Conservation (phyloP, 164 flowering plant genomes). For the Chloranthus sessilifolius region DNA sequence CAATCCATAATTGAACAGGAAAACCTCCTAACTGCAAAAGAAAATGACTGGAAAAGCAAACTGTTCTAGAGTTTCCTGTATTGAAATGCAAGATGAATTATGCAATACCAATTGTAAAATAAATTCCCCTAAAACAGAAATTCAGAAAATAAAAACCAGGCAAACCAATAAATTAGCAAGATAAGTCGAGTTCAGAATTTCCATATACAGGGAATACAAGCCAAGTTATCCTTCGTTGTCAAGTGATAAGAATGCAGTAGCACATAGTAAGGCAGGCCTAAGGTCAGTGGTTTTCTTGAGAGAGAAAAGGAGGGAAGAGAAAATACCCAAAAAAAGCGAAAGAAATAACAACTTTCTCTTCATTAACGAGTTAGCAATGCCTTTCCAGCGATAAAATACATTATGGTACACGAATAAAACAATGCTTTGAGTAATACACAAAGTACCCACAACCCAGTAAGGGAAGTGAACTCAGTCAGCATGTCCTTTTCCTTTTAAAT, state of each 20-base stretch:
- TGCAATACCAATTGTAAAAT: too few species aligned
- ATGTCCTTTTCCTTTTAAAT: slow-evolving; percentile 49
- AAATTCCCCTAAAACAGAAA: too few species aligned
- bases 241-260: background rate
- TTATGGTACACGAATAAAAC: slow-evolving; percentile 3
- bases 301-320: too few species aligned
- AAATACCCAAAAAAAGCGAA: background rate
- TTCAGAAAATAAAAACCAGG: background rate
- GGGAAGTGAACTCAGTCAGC: slow-evolving; percentile 17
- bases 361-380: background rate
- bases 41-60: too few species aligned
- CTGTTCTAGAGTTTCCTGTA: too few species aligned
- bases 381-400: background rate
- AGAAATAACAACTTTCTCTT: background rate
- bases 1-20: too few species aligned
- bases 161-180: background rate
- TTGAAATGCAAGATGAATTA: too few species aligned
- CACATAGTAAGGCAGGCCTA: background rate
- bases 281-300: background rate
- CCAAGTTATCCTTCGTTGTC: background rate
- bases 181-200: background rate
- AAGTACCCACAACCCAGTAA: background rate
- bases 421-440: slow-evolving; percentile 1
- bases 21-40: too few species aligned
- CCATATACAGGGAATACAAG: background rate